Evolutionary conservation across 805 yeast species (phyloP).

Genomic region (Candida morakotiae): DNA sequence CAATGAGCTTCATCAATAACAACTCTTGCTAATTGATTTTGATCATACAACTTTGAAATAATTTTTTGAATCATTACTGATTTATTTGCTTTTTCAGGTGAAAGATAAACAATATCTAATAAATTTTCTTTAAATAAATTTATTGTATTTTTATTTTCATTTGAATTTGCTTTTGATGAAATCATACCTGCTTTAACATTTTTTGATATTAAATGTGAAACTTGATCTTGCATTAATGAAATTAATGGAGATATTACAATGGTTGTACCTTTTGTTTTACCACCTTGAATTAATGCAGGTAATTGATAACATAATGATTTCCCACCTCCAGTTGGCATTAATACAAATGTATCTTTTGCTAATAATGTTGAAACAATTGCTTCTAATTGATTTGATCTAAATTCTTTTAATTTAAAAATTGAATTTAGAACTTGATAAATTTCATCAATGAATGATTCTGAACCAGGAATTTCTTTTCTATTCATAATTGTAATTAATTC

Average conservation of each 20-base stretch:
- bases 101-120: conserved; percentile 74
- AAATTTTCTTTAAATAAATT: conserved; percentile 60
- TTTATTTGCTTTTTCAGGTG: conserved; percentile 91
- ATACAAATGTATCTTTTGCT: conserved; percentile 86
- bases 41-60: conserved; percentile 52
- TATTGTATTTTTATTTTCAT: conserved; percentile 60
- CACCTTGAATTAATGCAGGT: conserved; percentile 87
- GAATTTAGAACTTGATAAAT: conserved; percentile 52
- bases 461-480: conserved; percentile 19
- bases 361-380: conserved; percentile 74
- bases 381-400: conserved; percentile 80
- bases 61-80: conserved; percentile 65
- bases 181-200: conserved; percentile 84
- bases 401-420: conserved; percentile 60
- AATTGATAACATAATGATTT: conserved; percentile 93
- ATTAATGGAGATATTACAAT: conserved; percentile 92
- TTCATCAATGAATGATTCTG: conserved; percentile 64
- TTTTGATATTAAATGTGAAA: conserved; percentile 65
- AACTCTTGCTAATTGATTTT: conserved; percentile 66
- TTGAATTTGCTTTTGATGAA: conserved; percentile 66
- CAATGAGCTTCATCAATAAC: conserved; percentile 98
- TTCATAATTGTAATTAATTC: conserved; percentile 17
- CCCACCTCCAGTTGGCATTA: conserved; percentile 99
- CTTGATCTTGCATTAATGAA: conserved; percentile 97
- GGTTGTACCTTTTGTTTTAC: conserved; percentile 77